Evolutionary conservation across 306 rosid genomes (phyloP).

Genomic region (Castanea crenata): DNA sequence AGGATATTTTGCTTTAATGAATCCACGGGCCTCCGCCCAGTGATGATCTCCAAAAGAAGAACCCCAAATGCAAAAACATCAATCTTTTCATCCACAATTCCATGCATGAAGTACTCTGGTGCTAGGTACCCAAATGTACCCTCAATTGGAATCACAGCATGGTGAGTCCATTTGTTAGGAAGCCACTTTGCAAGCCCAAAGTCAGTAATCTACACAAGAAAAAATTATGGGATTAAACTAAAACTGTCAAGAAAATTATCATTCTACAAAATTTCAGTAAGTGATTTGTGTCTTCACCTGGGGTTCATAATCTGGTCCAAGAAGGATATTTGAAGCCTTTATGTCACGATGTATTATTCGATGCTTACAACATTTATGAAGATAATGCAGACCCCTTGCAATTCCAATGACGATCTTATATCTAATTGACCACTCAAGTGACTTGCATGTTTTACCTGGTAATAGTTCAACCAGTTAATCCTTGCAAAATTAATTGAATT

Average conservation of each 20-base stretch:
- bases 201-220: constrained; percentile 59
- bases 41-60: constrained; percentile 82
- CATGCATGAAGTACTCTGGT: constrained; percentile 94
- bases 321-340: constrained; percentile 94
- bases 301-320: constrained; percentile 89
- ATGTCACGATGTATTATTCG: constrained; percentile 93
- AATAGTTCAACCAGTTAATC: constrained; percentile 5
- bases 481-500: neutral
- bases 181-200: constrained; percentile 99
- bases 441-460: constrained; percentile 53
- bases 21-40: constrained; percentile 88
- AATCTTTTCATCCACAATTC: constrained; percentile 88
- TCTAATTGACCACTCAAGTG: constrained; percentile 74
- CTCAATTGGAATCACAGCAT: constrained; percentile 85
- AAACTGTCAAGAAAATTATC: neutral
- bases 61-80: constrained; percentile 84
- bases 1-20: constrained; percentile 83
- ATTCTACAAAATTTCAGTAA: neutral
- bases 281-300: constrained; percentile 46
- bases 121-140: constrained; percentile 96
- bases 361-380: constrained; percentile 82
- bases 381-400: constrained; percentile 93
- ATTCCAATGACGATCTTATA: constrained; percentile 80
- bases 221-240: neutral
- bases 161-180: constrained; percentile 98